Conservation (phyloP, 2,329 filamentous ascomycete species). For the Alternaria gaisen region DNA sequence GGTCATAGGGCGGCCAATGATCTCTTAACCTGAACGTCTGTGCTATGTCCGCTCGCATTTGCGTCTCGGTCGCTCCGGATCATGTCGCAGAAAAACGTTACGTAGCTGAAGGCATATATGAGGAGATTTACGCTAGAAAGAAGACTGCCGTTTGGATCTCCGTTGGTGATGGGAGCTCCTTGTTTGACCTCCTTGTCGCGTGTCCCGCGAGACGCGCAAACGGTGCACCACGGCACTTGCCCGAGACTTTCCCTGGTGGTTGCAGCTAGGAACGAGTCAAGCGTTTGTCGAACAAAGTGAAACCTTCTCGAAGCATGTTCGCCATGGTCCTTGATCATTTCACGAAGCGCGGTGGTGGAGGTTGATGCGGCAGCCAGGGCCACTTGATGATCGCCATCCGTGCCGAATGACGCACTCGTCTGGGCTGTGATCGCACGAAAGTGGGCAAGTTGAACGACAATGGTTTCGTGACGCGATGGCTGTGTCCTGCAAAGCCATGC, state of each 20-base stretch:
- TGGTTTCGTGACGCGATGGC: conserved; percentile 45
- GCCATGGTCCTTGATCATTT: conserved; percentile 35
- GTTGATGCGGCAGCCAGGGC: conserved; percentile 30
- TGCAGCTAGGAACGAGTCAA: conserved; percentile 13
- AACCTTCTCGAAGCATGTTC: conserved; percentile 45
- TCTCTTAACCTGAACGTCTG: not conserved
- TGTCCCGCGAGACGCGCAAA: conserved; percentile 1
- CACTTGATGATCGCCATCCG: conserved; percentile 43
- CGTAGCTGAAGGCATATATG: not conserved
- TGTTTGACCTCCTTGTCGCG: conserved; percentile 6
- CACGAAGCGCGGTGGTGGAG: conserved; percentile 22
- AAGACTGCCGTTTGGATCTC: conserved; percentile 25
- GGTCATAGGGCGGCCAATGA: conserved; percentile 14
- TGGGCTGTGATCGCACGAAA: conserved; percentile 21
- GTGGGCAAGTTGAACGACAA: conserved; percentile 32
- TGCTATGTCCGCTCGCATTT: conserved; percentile 2
- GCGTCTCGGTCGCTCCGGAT: conserved; percentile 13
- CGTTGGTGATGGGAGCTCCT: conserved; percentile 14
- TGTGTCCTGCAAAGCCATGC: conserved; percentile 21
- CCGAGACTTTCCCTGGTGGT: not conserved
- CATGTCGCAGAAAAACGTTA: not conserved
- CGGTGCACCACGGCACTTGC: conserved; percentile 1
- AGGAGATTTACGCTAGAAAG: conserved; percentile 17
- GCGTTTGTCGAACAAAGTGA: conserved; percentile 33
- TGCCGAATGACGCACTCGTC: conserved; percentile 41